phyloP scores from a whole-genome alignment of 495 filamentous ascomycete species.

The Aspergillus haitiensis region DNA sequence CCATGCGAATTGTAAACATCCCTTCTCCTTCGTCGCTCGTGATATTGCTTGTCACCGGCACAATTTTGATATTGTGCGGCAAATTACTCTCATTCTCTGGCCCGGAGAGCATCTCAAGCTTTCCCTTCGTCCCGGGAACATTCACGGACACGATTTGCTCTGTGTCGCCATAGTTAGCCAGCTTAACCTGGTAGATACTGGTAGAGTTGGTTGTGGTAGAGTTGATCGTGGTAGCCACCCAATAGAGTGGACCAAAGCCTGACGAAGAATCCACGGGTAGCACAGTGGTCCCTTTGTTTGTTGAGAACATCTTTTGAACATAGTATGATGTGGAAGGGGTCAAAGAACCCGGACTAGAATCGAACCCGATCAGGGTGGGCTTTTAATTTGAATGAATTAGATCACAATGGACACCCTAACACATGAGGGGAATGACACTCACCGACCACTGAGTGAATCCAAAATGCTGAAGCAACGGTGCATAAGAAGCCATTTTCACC shows the following conservation, averaged over 20 bases:
- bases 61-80: slow-evolving; percentile 26
- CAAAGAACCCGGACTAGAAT: slow-evolving; percentile 48
- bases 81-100: slow-evolving; percentile 24
- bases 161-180: slow-evolving; percentile 32
- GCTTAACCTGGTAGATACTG: slow-evolving; percentile 33
- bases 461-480: slow-evolving; percentile 48
- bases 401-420: background rate
- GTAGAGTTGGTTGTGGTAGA: slow-evolving; percentile 38
- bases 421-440: background rate
- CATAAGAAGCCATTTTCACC: slow-evolving; percentile 55
- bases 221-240: slow-evolving; percentile 50
- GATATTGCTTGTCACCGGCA: slow-evolving; percentile 19
- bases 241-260: slow-evolving; percentile 57
- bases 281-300: slow-evolving; percentile 55
- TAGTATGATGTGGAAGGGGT: slow-evolving; percentile 39
- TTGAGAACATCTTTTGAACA: slow-evolving; percentile 50
- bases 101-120: slow-evolving; percentile 31
- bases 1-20: slow-evolving; percentile 29
- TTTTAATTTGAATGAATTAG: slow-evolving; percentile 3
- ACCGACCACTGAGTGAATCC: slow-evolving; percentile 46
- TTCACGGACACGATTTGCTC: slow-evolving; percentile 28
- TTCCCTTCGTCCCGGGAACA: slow-evolving; percentile 30
- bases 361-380: slow-evolving; percentile 42
- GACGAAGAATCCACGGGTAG: slow-evolving; percentile 47
- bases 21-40: slow-evolving; percentile 15